Percentiles rank a stretch among this genome's conserved stretches.
Conservation (phyloP, 345 rosid genomes). For the Combretum micranthum region DNA sequence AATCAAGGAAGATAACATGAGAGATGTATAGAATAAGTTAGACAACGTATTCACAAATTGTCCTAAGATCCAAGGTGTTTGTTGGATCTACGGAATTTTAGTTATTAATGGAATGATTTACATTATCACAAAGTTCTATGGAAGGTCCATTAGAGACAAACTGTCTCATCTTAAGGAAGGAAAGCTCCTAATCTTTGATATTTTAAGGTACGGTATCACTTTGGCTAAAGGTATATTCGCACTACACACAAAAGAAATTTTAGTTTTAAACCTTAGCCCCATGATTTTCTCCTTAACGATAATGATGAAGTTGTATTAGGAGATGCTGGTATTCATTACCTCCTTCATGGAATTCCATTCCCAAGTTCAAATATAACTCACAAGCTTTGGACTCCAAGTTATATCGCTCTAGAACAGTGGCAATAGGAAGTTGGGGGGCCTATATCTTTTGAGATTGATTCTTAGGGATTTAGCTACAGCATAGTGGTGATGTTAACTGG, state of each 20-base stretch:
- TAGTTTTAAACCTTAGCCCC: conserved; percentile 75
- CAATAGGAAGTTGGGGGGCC: conserved; percentile 85
- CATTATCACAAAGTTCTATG: conserved; percentile 73
- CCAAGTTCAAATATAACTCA: conserved; percentile 53
- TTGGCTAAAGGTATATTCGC: conserved; percentile 61
- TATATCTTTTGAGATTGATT: conserved; percentile 74
- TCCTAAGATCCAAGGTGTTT: conserved; percentile 40
- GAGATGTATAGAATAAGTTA: conserved; percentile 50
- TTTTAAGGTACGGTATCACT: conserved; percentile 68
- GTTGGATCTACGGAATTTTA: conserved; percentile 66
- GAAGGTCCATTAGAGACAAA: conserved; percentile 79
- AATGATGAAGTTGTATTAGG: conserved; percentile 64
- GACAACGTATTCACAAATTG: conserved; percentile 51
- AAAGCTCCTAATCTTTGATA: conserved; percentile 53
- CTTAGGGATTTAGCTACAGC: conserved; percentile 95
- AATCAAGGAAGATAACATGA: too few species aligned
- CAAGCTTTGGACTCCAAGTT: conserved; percentile 81
- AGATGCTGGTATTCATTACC: conserved; percentile 71
- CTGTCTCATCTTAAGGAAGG: conserved; percentile 80
- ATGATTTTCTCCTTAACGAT: conserved; percentile 64
- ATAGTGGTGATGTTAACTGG: conserved; percentile 90
- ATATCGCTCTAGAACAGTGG: conserved; percentile 99
- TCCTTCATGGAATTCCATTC: conserved; percentile 61
- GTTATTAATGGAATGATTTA: conserved; percentile 74
- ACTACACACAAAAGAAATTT: conserved; percentile 58